These are phyloP conservation scores for Pichia sp. DNA, from an alignment of 1,139 yeast genomes.

Conservation along the genomic window DNA sequence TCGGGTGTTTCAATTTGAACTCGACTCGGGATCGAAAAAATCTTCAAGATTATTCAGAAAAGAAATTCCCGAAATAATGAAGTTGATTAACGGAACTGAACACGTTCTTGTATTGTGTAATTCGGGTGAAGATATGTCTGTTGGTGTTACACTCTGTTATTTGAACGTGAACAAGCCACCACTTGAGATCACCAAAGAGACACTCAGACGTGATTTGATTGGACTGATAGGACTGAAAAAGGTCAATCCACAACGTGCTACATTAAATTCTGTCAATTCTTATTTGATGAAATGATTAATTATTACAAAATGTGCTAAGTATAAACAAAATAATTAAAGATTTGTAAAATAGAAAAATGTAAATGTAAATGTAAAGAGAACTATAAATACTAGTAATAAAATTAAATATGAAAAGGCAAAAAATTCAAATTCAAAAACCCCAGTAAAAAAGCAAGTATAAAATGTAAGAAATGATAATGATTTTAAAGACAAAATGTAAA, in stretches of 20 bases:
- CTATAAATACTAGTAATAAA: too few species aligned
- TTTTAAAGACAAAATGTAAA: too few species aligned
- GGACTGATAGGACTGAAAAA: conserved; percentile 44
- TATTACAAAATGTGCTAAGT: background rate
- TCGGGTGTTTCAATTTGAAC: conserved; percentile 7
- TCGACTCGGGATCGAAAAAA: conserved; percentile 48
- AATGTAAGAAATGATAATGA: too few species aligned
- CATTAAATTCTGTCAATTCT: conserved; percentile 48
- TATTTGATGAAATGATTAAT: conserved; percentile 23
- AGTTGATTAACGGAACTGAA: conserved; percentile 18
- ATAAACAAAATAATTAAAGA: background rate
- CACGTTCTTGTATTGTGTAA: conserved; percentile 53
- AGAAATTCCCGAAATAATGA: conserved; percentile 21
- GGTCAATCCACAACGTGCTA: conserved; percentile 75
- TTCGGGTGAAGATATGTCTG: conserved; percentile 63
- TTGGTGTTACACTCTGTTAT: conserved; percentile 55
- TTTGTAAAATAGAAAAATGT: background rate
- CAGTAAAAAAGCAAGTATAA: too few species aligned
- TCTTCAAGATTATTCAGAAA: conserved; percentile 53
- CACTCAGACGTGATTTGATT: conserved; percentile 58
- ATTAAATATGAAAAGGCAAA: too few species aligned
- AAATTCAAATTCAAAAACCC: too few species aligned
- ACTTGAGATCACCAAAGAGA: conserved; percentile 39
- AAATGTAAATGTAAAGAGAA: background rate
- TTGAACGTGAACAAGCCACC: conserved; percentile 27